Percentiles rank a stretch among this genome's conserved stretches.
Evolutionary conservation across 129 eudicot species (phyloP).

Genomic region (Flaveria linearis): DNA sequence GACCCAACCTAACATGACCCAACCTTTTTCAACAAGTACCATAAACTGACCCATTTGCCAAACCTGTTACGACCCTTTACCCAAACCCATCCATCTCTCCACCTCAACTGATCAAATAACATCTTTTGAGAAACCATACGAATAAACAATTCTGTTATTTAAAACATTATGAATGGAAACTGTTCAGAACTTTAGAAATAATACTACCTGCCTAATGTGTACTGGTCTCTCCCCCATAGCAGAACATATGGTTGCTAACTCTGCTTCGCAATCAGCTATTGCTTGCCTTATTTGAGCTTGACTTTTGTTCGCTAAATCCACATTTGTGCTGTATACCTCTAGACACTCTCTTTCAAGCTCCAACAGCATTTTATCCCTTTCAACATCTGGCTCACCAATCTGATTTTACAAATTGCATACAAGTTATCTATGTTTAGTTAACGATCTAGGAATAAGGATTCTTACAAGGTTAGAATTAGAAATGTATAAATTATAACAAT

Average conservation of each 20-base stretch:
- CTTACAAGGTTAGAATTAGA: background rate
- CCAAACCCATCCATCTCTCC: slow-evolving; percentile 2
- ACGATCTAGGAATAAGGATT: background rate
- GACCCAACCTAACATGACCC: background rate
- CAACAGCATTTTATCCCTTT: slow-evolving; percentile 68
- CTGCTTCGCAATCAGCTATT: slow-evolving; percentile 86
- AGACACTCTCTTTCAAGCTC: slow-evolving; percentile 86
- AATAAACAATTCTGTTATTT: background rate
- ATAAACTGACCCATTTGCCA: background rate
- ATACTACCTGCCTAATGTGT: slow-evolving; percentile 78
- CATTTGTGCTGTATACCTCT: slow-evolving; percentile 77
- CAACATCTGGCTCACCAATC: slow-evolving; percentile 85
- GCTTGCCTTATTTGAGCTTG: slow-evolving; percentile 79
- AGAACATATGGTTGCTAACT: slow-evolving; percentile 80
- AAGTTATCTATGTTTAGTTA: background rate
- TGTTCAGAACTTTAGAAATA: background rate
- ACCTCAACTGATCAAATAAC: background rate
- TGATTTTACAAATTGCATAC: slow-evolving; percentile 28
- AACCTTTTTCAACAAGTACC: background rate
- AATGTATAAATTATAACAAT: too few relatives aligned
- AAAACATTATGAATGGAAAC: background rate
- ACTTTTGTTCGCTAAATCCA: slow-evolving; percentile 69
- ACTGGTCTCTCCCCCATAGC: slow-evolving; percentile 83
- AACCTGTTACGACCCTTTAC: background rate
- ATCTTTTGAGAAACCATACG: background rate